Conservation (phyloP, 768 basidiomycete genomes). For the Naganishia randhawae region DNA sequence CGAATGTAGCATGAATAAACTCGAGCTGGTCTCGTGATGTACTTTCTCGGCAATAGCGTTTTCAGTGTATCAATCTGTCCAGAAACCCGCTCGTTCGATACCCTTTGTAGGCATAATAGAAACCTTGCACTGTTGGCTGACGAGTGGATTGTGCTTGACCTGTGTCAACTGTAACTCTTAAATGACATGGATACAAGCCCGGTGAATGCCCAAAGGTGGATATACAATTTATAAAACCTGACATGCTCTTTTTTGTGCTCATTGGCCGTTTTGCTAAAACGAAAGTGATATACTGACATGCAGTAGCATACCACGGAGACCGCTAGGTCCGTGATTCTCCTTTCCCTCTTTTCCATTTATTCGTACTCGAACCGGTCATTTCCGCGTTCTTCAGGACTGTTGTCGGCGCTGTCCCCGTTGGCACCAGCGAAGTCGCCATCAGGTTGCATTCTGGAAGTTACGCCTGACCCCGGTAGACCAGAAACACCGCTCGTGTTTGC, state of each 20-base stretch:
- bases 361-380: slow-evolving; percentile 24
- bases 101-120: neutral
- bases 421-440: slow-evolving; percentile 18
- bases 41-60: neutral
- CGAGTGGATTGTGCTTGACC: neutral
- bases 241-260: neutral
- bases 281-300: slow-evolving; percentile 1
- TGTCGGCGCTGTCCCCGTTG: slow-evolving; percentile 2
- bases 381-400: slow-evolving; percentile 10
- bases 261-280: neutral
- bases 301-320: neutral
- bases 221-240: neutral
- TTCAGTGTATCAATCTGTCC: neutral
- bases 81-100: neutral
- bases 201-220: slow-evolving; percentile 10
- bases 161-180: neutral
- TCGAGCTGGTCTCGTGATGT: neutral
- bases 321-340: neutral
- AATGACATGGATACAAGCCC: slow-evolving; percentile 8
- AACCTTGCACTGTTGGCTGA: neutral
- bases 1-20: neutral
- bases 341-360: neutral
- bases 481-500: slow-evolving; percentile 12
- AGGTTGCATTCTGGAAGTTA: slow-evolving; percentile 13
- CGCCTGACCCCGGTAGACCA: slow-evolving; percentile 4